Conservation (phyloP, 345 rosid species). For the Eucalyptus erythrocorys region DNA sequence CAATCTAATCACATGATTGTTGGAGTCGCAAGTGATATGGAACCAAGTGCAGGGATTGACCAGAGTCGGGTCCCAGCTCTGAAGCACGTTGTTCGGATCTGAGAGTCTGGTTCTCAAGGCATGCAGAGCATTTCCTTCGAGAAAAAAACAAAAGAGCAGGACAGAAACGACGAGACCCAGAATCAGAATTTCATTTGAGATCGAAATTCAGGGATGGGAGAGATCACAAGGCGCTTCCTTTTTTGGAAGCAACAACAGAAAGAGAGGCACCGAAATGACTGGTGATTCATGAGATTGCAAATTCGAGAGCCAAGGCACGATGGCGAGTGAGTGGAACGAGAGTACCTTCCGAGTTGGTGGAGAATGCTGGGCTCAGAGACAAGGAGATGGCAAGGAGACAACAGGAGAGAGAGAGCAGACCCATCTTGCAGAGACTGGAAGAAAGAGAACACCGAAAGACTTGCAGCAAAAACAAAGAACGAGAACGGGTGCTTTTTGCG, state of each 20-base stretch:
- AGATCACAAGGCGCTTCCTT: not conserved
- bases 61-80: constrained; percentile 89
- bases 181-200: not conserved
- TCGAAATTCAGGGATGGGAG: not conserved
- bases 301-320: not conserved
- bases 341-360: constrained; percentile 52
- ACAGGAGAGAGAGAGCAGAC: not conserved
- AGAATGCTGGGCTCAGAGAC: constrained; percentile 21
- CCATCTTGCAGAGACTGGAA: not conserved
- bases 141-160: not conserved
- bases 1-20: constrained; percentile 55
- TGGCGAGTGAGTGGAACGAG: not conserved
- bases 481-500: not conserved
- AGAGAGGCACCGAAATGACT: not conserved
- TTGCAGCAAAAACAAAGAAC: not conserved
- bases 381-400: constrained; percentile 3
- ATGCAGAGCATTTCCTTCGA: constrained; percentile 64
- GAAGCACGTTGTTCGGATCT: constrained; percentile 65
- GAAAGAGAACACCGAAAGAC: not conserved
- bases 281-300: not conserved
- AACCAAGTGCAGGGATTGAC: constrained; percentile 94
- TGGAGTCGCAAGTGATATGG: constrained; percentile 65
- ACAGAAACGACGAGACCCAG: not conserved
- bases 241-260: not conserved
- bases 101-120: constrained; percentile 45